A percentile compares a stretch with the other conserved stretches of the same genome.
Evolutionary conservation across 768 basidiomycete species (phyloP).

Genomic region (Mycena polygramma): DNA sequence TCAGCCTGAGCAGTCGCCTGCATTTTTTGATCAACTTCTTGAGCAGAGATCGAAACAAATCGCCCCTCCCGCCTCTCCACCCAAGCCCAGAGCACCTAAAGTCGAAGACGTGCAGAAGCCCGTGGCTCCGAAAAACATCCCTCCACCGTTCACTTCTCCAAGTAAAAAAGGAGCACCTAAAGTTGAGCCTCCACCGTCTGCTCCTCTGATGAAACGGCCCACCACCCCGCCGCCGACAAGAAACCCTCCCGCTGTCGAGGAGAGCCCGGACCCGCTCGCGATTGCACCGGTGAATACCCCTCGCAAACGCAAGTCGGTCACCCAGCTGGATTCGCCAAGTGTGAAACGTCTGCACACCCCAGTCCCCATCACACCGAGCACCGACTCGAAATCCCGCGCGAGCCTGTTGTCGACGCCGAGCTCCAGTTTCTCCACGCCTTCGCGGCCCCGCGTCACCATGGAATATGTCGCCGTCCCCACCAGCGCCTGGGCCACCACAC

Average conservation of each 20-base stretch:
- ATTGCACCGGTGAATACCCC: slow-evolving; percentile 65
- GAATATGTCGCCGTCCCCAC: slow-evolving; percentile 63
- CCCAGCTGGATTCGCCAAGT: slow-evolving; percentile 71
- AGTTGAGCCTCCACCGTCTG: slow-evolving; percentile 17
- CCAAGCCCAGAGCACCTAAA: slow-evolving; percentile 27
- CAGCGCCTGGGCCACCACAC: slow-evolving; percentile 59
- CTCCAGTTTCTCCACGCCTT: slow-evolving; percentile 36
- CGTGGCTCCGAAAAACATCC: slow-evolving; percentile 1
- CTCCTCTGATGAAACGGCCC: slow-evolving; percentile 31
- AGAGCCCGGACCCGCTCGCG: slow-evolving; percentile 72
- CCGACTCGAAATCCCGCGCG: slow-evolving; percentile 33
- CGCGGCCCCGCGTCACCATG: slow-evolving; percentile 50
- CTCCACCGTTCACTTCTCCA: too few relatives aligned
- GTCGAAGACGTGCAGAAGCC: neutral
- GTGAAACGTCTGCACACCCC: slow-evolving; percentile 68
- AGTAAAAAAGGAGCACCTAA: too few relatives aligned
- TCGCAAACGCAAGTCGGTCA: slow-evolving; percentile 76
- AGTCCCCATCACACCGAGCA: slow-evolving; percentile 48
- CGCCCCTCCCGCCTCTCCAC: slow-evolving; percentile 34
- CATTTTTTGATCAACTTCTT: slow-evolving; percentile 78
- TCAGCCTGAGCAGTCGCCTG: slow-evolving; percentile 68
- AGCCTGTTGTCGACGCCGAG: slow-evolving; percentile 52
- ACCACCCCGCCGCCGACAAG: slow-evolving; percentile 46
- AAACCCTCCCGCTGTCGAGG: slow-evolving; percentile 40
- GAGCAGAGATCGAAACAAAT: slow-evolving; percentile 65